Evolutionary conservation across 2,329 filamentous ascomycete genomes (phyloP).

Genomic region (Fusarium brevicatenulatum): DNA sequence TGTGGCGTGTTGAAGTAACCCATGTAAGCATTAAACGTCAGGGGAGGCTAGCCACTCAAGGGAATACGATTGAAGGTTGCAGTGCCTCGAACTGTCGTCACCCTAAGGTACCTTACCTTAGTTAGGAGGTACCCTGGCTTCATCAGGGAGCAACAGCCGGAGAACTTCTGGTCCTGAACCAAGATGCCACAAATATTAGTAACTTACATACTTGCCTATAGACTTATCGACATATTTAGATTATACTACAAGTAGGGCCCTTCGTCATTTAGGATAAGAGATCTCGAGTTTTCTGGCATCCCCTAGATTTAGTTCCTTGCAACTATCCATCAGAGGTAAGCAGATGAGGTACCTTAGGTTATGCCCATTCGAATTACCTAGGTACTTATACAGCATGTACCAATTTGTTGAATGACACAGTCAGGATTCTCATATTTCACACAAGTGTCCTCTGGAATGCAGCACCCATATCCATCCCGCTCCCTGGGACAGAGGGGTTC

Average conservation of each 20-base stretch:
- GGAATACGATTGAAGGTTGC: neutral
- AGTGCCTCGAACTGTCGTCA: constrained; percentile 3
- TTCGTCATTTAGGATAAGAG: neutral
- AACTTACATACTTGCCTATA: neutral
- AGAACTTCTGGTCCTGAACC: neutral
- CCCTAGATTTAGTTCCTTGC: neutral
- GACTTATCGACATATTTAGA: neutral
- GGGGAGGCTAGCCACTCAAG: constrained; percentile 4
- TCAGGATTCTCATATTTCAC: neutral
- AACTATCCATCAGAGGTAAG: neutral
- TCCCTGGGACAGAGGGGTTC: neutral
- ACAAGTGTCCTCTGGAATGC: neutral
- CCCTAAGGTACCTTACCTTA: neutral
- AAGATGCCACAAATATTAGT: neutral
- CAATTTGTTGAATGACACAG: neutral
- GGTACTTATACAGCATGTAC: neutral
- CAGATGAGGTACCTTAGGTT: neutral
- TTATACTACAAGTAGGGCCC: neutral
- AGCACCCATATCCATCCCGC: neutral
- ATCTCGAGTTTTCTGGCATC: neutral
- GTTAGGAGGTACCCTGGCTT: neutral
- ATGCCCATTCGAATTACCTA: neutral
- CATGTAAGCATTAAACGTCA: constrained; percentile 22
- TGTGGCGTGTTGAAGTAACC: constrained; percentile 34
- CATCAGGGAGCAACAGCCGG: neutral